Evolutionary conservation across 116 monocot genomes (phyloP), one percentile per base, ranked within the genome.

Genomic region (Zostera marina): DNA sequence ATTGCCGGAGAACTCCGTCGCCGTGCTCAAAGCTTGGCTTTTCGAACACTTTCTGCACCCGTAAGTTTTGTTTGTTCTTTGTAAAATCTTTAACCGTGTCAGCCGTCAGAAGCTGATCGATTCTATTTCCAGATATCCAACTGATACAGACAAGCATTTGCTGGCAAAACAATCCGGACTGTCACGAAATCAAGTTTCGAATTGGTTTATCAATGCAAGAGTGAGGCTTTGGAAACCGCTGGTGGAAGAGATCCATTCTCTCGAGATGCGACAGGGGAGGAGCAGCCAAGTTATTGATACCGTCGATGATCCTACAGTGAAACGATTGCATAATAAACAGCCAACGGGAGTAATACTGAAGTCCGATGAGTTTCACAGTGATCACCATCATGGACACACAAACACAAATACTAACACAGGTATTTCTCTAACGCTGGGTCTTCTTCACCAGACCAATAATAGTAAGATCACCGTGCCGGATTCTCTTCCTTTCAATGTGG

Each of bases 161-260:
- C 44, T 83, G 61, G 79, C 83, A 15, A 79, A 79, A 65, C 76
- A 83, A 60, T 79, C 83, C 2, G 83, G 83, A 14, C 65, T 83
- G 9, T 76, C 83, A 8, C 57, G 83, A 71, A 83, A 79, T 61
- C 83, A 83, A 86, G 92, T 86, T 44, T 92, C 86, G 19, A 92
- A 92, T 57, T 92, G 92, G 92, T 92, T 92, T 68, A 92, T 92
- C 44, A 92, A 92, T 59, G 92, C 92, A 45, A 78, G 92, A 58
- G 92, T 86, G 13, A 74, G 92, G 49, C 73, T 92, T 0, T 92
- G 92, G 92, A 92, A 92, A 67, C 92, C 92, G 25, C 77, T 92
- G 86, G 92, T 92, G 14, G 92, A 92, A 68, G 92, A 92, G 60
- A 76, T 92, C 66, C 92, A 92, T 65, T 74, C 79, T n/a, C 80